Evolutionary conservation across 495 filamentous ascomycete genomes (phyloP).

Genomic region (Xylaria nigripes): DNA sequence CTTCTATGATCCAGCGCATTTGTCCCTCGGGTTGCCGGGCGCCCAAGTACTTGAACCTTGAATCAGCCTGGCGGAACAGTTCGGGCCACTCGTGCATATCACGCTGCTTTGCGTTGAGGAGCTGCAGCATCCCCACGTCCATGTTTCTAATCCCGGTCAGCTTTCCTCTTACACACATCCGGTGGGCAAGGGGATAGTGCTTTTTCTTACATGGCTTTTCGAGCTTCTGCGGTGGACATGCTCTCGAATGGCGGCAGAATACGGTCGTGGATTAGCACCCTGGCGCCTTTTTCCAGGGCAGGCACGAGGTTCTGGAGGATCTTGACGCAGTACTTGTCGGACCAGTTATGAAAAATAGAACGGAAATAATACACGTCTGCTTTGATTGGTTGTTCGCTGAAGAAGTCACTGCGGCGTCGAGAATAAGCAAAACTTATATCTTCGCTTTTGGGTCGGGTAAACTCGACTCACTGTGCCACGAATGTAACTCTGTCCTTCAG

Average conservation of each 20-base stretch:
- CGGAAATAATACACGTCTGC: slow-evolving; percentile 49
- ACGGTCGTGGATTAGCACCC: slow-evolving; percentile 37
- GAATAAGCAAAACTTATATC: background rate
- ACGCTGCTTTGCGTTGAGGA: slow-evolving; percentile 16
- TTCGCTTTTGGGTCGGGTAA: background rate
- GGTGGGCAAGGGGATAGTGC: background rate
- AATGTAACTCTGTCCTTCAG: slow-evolving; percentile 32
- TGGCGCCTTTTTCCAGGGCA: slow-evolving; percentile 28
- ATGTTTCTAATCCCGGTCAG: slow-evolving; percentile 9
- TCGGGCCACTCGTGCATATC: slow-evolving; percentile 20
- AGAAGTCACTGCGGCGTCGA: slow-evolving; percentile 31
- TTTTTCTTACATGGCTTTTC: slow-evolving; percentile 13
- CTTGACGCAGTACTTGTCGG: slow-evolving; percentile 31
- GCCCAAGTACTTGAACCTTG: slow-evolving; percentile 14
- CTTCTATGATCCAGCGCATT: slow-evolving; percentile 20
- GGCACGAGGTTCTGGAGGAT: slow-evolving; percentile 37
- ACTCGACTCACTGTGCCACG: slow-evolving; percentile 26
- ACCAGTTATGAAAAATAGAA: slow-evolving; percentile 44
- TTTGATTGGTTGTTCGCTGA: slow-evolving; percentile 35
- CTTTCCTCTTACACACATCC: background rate
- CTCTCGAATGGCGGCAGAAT: slow-evolving; percentile 25
- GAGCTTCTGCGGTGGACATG: slow-evolving; percentile 10
- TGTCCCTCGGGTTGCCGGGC: slow-evolving; percentile 9
- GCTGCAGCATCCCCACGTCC: slow-evolving; percentile 19
- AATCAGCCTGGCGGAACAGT: slow-evolving; percentile 14